Percentiles rank a stretch among this genome's conserved stretches.
phyloP scores from a whole-genome alignment of 106 monocot species.

The Iris macrosiphon region DNA sequence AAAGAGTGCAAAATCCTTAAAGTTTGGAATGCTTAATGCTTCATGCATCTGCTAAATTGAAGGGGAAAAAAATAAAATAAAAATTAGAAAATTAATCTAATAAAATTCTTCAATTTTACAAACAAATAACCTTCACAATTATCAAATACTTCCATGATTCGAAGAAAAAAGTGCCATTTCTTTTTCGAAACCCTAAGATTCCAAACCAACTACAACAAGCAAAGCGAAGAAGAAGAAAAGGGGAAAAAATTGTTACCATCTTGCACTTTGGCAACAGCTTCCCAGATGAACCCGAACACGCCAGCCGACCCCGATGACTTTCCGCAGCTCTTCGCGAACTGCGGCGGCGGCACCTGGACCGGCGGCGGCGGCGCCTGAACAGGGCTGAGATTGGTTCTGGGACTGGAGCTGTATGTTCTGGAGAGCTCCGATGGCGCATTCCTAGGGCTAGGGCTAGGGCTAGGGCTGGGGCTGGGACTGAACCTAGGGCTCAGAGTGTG shows the following conservation, averaged over 20 bases:
- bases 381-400: conserved; percentile 5
- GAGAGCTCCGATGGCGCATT: not conserved
- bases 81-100: not conserved
- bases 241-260: conserved; percentile 50
- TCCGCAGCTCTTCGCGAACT: conserved; percentile 29
- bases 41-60: too few species aligned
- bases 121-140: not conserved
- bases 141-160: not conserved
- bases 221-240: too few species aligned
- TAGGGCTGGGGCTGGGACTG: conserved; percentile 7
- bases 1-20: too few species aligned
- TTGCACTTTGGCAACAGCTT: conserved; percentile 67
- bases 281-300: conserved; percentile 70
- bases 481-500: conserved; percentile 9
- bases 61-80: too few species aligned
- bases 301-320: conserved; percentile 4
- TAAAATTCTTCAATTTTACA: not conserved
- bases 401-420: not conserved
- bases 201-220: too few species aligned
- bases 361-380: conserved; percentile 5
- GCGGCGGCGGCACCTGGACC: conserved; percentile 74
- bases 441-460: conserved; percentile 1
- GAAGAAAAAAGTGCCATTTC: too few species aligned
- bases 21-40: too few species aligned
- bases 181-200: not conserved